Evolutionary conservation across 108 stramenopile genomes (phyloP).

Genomic region (Cyclostephanos tholiformis): DNA sequence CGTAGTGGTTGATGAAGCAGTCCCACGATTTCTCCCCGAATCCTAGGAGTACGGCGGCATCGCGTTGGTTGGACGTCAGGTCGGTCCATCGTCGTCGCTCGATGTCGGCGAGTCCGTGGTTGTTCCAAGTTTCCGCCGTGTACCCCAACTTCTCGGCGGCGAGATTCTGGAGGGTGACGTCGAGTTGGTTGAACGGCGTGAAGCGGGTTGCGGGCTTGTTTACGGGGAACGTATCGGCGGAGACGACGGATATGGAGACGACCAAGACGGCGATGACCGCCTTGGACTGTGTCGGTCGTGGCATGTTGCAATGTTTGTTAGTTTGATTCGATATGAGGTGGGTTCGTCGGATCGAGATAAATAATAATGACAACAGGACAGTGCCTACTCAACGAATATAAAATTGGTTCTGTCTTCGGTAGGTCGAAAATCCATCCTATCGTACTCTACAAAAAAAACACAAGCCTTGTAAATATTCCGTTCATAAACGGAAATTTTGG

Average conservation of each 20-base stretch:
- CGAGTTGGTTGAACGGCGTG: constrained; percentile 30
- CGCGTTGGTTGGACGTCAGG: constrained; percentile 25
- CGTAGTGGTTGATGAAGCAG: constrained; percentile 57
- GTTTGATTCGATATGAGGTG: neutral
- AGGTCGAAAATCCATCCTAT: no score
- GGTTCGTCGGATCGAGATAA: neutral
- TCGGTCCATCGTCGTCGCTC: constrained; percentile 33
- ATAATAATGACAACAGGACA: no score
- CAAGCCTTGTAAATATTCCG: no score
- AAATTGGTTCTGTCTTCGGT: no score
- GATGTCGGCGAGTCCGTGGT: constrained; percentile 23
- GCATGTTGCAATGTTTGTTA: neutral
- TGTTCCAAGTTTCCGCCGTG: constrained; percentile 41
- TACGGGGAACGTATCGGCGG: constrained; percentile 25
- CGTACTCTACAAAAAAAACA: no score
- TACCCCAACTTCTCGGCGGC: constrained; percentile 36
- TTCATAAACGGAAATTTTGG: no score
- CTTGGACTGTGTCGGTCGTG: constrained; percentile 8
- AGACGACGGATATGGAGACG: constrained; percentile 8
- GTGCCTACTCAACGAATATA: no score
- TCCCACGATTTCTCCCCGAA: constrained; percentile 50
- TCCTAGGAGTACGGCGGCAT: constrained; percentile 31
- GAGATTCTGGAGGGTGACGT: constrained; percentile 21
- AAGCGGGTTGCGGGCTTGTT: constrained; percentile 29
- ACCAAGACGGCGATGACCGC: constrained; percentile 13